These are phyloP conservation scores for Rugonectria rugulosa DNA, from an alignment of 2,329 filamentous ascomycete genomes.

Conservation along the genomic window DNA sequence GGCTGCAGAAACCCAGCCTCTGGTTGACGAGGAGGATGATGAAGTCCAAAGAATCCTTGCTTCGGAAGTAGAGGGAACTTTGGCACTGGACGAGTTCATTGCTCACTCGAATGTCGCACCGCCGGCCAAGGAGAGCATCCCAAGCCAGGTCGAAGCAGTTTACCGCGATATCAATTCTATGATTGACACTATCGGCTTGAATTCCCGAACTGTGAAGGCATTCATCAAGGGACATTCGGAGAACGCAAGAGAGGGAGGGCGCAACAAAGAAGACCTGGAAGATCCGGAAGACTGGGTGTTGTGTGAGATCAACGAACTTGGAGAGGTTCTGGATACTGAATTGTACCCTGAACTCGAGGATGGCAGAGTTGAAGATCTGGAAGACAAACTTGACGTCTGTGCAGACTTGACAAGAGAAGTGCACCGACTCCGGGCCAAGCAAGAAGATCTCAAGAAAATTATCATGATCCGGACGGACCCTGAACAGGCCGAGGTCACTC, in stretches of 20 bases:
- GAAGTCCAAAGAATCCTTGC: slow-evolving; percentile 69
- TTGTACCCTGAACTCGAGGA: slow-evolving; percentile 71
- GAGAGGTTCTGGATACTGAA: slow-evolving; percentile 67
- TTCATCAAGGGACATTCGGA: slow-evolving; percentile 74
- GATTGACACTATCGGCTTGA: slow-evolving; percentile 91
- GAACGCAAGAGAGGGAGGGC: slow-evolving; percentile 58
- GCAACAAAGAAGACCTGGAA: slow-evolving; percentile 74
- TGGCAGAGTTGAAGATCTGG: slow-evolving; percentile 72
- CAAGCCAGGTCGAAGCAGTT: slow-evolving; percentile 69
- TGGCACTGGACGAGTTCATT: slow-evolving; percentile 72
- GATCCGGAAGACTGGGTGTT: slow-evolving; percentile 75
- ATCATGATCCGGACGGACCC: slow-evolving; percentile 75
- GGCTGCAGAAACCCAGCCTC: slow-evolving; percentile 62
- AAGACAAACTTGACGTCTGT: slow-evolving; percentile 73
- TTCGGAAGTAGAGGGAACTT: slow-evolving; percentile 67
- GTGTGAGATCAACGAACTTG: slow-evolving; percentile 76
- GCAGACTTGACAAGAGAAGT: slow-evolving; percentile 75
- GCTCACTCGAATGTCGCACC: slow-evolving; percentile 64
- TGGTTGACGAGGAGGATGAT: slow-evolving; percentile 75
- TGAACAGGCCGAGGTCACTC: slow-evolving; percentile 68
- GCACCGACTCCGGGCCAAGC: slow-evolving; percentile 74
- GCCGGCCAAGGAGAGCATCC: slow-evolving; percentile 63
- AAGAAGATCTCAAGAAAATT: slow-evolving; percentile 80
- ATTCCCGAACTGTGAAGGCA: slow-evolving; percentile 70
- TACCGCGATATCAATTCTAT: slow-evolving; percentile 90